These are phyloP conservation scores for Davidsoniella virescens DNA, from an alignment of 2,329 filamentous ascomycete species.

Conservation along the genomic window DNA sequence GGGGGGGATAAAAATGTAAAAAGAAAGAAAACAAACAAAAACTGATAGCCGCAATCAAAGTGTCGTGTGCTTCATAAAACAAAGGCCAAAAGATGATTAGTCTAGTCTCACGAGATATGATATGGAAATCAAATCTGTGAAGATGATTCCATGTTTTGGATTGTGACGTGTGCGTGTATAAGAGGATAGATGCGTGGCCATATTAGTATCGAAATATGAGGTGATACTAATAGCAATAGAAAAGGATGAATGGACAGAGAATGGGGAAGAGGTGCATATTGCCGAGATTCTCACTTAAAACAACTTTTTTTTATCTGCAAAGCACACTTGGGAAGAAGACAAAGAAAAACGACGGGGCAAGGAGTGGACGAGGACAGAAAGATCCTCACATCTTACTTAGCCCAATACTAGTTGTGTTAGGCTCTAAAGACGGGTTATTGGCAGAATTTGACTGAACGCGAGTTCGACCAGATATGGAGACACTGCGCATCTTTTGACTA, in stretches of 20 bases:
- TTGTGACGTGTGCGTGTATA: background rate
- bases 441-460: slow-evolving; percentile 46
- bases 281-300: background rate
- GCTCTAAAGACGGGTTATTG: slow-evolving; percentile 29
- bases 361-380: background rate
- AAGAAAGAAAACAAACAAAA: slow-evolving; percentile 8
- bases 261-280: background rate
- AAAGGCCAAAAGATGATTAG: background rate
- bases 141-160: background rate
- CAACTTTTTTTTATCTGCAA: background rate
- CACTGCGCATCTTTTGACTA: slow-evolving; percentile 42
- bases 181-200: background rate
- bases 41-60: slow-evolving; percentile 1
- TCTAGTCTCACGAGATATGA: background rate
- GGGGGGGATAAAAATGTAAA: slow-evolving; percentile 6
- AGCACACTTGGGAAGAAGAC: background rate
- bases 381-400: background rate
- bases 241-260: too few species aligned
- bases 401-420: slow-evolving; percentile 18
- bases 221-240: too few species aligned
- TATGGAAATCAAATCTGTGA: background rate
- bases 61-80: slow-evolving; percentile 1
- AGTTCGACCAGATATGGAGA: slow-evolving; percentile 42
- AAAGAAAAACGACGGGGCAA: background rate
- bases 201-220: background rate